These are phyloP conservation scores for Cutaneotrichosporon dermatis DNA, from an alignment of 1,284 basidiomycete genomes.

Conservation along the genomic window DNA sequence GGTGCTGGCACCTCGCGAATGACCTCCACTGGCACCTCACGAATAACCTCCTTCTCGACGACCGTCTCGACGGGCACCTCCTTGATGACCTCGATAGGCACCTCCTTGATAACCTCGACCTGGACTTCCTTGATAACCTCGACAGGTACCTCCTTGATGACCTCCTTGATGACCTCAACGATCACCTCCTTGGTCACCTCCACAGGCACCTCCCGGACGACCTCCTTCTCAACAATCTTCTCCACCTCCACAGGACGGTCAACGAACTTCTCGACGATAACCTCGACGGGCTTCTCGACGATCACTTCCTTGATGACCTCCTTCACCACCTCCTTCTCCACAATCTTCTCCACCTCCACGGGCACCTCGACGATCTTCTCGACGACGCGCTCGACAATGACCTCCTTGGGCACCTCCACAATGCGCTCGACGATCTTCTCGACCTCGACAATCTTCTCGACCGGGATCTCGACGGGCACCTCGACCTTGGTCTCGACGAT, in stretches of 20 bases:
- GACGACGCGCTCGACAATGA: conserved; percentile 40
- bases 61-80: conserved; percentile 14
- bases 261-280: conserved; percentile 27
- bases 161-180: conserved; percentile 24
- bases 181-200: conserved; percentile 33
- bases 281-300: conserved; percentile 36
- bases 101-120: too few species aligned
- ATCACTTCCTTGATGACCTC: conserved; percentile 40
- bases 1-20: too few species aligned
- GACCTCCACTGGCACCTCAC: too few species aligned
- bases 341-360: conserved; percentile 49
- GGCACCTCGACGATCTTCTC: conserved; percentile 49
- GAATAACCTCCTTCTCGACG: background rate
- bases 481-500: conserved; percentile 37
- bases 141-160: conserved; percentile 43
- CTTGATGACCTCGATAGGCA: conserved; percentile 5
- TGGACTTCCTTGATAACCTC: conserved; percentile 32
- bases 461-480: conserved; percentile 32
- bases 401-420: conserved; percentile 44
- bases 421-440: conserved; percentile 34
- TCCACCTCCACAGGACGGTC: conserved; percentile 27
- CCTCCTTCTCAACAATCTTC: conserved; percentile 25
- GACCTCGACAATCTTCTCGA: conserved; percentile 37
- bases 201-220: conserved; percentile 31
- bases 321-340: conserved; percentile 35